Evolutionary conservation across 2,329 filamentous ascomycete species (phyloP).

Genomic region (Talaromyces funiculosus): DNA sequence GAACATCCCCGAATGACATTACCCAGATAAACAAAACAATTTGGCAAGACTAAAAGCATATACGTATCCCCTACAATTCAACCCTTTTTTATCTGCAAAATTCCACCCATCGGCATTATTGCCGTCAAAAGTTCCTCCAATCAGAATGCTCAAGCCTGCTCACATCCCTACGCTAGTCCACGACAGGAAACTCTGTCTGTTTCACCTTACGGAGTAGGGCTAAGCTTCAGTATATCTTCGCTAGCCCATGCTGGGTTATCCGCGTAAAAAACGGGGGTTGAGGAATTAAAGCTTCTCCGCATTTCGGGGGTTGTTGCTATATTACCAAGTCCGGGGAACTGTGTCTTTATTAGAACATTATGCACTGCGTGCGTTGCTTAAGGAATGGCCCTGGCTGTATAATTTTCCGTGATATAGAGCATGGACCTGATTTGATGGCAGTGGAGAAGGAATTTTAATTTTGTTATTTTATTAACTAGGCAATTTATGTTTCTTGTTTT

Average conservation of each 20-base stretch:
- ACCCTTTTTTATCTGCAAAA: background rate
- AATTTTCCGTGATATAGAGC: background rate
- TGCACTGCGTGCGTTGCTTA: background rate
- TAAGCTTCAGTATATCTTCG: background rate
- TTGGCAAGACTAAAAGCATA: background rate
- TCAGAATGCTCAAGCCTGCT: background rate
- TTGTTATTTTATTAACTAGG: background rate
- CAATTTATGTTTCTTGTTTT: background rate
- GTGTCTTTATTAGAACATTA: background rate
- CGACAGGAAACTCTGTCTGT: background rate
- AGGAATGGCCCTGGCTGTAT: background rate
- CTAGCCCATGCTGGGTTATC: background rate
- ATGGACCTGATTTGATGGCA: background rate
- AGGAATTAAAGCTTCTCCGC: background rate
- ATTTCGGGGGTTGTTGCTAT: background rate
- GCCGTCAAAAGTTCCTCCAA: conserved; percentile 5
- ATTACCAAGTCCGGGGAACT: background rate
- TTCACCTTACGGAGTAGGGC: background rate
- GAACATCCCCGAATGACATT: background rate
- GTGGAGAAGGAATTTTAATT: background rate
- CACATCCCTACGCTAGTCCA: background rate
- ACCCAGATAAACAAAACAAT: background rate
- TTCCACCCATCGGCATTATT: conserved; percentile 11
- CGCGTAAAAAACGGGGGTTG: background rate
- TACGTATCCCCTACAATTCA: background rate